Evolutionary conservation across 306 rosid species (phyloP).

Genomic region (Quercus robur): DNA sequence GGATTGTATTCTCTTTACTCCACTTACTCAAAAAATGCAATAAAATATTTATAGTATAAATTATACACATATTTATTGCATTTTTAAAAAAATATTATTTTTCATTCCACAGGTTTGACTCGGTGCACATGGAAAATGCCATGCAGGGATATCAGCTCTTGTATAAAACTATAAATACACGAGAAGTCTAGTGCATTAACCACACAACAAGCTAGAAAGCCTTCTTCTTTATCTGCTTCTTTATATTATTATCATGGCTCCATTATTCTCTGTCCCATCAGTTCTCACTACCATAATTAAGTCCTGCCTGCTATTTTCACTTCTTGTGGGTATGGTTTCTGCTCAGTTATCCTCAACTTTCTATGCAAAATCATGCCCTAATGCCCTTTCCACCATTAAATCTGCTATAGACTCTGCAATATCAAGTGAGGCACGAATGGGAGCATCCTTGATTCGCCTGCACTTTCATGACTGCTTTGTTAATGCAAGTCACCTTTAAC

Average conservation of each 20-base stretch:
- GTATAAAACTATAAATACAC: constrained; percentile 10
- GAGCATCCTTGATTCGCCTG: constrained; percentile 75
- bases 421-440: constrained; percentile 58
- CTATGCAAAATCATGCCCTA: constrained; percentile 49
- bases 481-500: constrained; percentile 49
- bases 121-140: no score
- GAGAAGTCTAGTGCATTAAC: neutral
- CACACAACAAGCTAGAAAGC: neutral
- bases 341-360: constrained; percentile 51
- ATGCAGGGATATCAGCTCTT: no score
- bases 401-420: constrained; percentile 38
- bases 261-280: neutral
- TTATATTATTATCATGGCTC: constrained; percentile 7
- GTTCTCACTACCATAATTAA: neutral
- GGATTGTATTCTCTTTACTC: no score
- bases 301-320: constrained; percentile 11
- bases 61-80: no score
- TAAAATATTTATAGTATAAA: no score
- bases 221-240: no score
- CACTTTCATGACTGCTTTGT: constrained; percentile 89
- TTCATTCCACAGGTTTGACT: no score
- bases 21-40: no score
- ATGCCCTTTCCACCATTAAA: constrained; percentile 48
- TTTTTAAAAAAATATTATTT: no score
- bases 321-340: constrained; percentile 30